Evolutionary conservation across 2,329 filamentous ascomycete species (phyloP).

Genomic region (Spiromastix sp.): DNA sequence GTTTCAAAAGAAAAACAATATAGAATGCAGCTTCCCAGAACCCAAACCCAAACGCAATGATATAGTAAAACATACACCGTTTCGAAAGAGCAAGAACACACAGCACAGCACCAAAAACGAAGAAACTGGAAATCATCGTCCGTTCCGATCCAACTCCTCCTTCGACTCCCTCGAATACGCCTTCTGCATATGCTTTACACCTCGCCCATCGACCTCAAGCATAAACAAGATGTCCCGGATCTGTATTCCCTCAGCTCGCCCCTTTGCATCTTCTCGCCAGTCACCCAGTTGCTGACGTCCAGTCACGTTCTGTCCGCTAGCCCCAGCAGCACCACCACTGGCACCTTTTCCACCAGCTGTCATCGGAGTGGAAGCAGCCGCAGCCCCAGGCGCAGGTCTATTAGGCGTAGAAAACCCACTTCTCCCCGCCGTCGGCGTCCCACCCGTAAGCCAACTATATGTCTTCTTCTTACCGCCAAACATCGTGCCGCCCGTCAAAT

Average conservation of each 20-base stretch:
- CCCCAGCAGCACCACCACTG: conserved; percentile 18
- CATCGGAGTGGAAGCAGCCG: conserved; percentile 5
- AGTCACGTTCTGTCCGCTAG: conserved; percentile 25
- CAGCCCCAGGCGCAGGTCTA: conserved; percentile 18
- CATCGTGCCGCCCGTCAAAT: conserved; percentile 41
- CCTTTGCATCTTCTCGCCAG: conserved; percentile 62
- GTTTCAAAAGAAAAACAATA: too few species aligned
- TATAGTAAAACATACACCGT: too few species aligned
- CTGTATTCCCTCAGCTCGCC: conserved; percentile 69
- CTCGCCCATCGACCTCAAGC: conserved; percentile 64
- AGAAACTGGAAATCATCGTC: too few species aligned
- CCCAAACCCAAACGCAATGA: too few species aligned
- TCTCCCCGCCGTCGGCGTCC: conserved; percentile 15
- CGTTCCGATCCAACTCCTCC: conserved; percentile 20
- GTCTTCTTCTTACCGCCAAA: conserved; percentile 36
- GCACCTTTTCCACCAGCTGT: conserved; percentile 13
- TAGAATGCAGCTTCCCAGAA: too few species aligned
- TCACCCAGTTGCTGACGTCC: conserved; percentile 61
- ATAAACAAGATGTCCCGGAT: conserved; percentile 71
- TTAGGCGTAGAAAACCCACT: conserved; percentile 30
- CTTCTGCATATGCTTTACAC: conserved; percentile 32
- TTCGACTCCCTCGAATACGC: conserved; percentile 33
- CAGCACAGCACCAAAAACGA: too few species aligned
- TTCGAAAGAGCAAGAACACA: too few species aligned
- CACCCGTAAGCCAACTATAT: conserved; percentile 37